Evolutionary conservation across 495 filamentous ascomycete species (phyloP).

Genomic region (Penicillium antarcticum): DNA sequence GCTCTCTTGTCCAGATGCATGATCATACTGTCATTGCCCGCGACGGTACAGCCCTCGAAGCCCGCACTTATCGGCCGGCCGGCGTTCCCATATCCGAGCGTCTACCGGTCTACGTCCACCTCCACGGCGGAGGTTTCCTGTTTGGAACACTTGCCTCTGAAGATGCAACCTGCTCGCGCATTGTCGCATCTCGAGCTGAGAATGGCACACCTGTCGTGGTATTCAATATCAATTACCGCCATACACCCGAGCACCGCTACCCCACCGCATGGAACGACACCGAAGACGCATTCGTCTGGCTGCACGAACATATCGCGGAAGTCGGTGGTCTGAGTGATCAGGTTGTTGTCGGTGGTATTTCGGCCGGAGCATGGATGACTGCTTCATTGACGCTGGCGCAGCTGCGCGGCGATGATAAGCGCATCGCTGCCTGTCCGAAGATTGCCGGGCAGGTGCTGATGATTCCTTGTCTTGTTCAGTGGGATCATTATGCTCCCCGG

Average conservation of each 20-base stretch:
- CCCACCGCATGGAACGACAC: slow-evolving; percentile 46
- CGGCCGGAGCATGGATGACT: slow-evolving; percentile 44
- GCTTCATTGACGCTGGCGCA: slow-evolving; percentile 35
- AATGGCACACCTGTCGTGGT: slow-evolving; percentile 27
- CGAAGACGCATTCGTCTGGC: slow-evolving; percentile 47
- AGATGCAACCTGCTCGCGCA: slow-evolving; percentile 42
- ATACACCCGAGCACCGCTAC: slow-evolving; percentile 40
- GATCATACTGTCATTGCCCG: slow-evolving; percentile 36
- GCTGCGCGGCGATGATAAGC: slow-evolving; percentile 19
- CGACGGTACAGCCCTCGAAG: slow-evolving; percentile 38
- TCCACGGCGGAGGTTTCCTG: slow-evolving; percentile 52
- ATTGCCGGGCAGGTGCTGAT: slow-evolving; percentile 43
- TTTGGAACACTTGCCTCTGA: slow-evolving; percentile 44
- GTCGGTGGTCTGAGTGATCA: slow-evolving; percentile 32
- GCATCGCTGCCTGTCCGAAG: slow-evolving; percentile 22
- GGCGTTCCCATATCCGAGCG: slow-evolving; percentile 14
- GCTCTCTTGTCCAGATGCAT: slow-evolving; percentile 20
- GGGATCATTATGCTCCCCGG: slow-evolving; percentile 30
- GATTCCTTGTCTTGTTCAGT: slow-evolving; percentile 37
- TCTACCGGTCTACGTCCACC: slow-evolving; percentile 45
- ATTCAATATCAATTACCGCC: slow-evolving; percentile 47
- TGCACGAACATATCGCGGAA: slow-evolving; percentile 29
- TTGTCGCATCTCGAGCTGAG: slow-evolving; percentile 24
- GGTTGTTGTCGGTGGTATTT: slow-evolving; percentile 46
- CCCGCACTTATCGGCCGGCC: slow-evolving; percentile 41